A percentile compares a stretch with the other conserved stretches of the same genome.
Conservation (phyloP, 306 rosid genomes). For the Dryas drummondii region DNA sequence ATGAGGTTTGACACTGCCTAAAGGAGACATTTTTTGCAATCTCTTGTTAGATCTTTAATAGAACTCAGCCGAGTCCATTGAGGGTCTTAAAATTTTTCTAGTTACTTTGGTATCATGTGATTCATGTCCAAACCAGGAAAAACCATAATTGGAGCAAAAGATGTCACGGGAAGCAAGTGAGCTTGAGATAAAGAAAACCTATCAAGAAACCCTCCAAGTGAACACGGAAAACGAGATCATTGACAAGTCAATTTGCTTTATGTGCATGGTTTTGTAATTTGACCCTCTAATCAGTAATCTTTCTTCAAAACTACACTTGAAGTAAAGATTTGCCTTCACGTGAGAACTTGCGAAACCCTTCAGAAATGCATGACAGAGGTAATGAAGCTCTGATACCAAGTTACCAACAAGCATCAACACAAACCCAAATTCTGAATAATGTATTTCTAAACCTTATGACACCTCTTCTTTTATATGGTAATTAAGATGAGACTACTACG, state of each 20-base stretch:
- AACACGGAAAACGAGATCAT: no score
- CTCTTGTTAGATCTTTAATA: not conserved
- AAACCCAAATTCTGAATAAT: no score
- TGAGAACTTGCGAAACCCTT: not conserved
- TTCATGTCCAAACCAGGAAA: not conserved
- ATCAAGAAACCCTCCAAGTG: not conserved
- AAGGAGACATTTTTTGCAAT: no score
- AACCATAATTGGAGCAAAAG: not conserved
- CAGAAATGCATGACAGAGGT: not conserved
- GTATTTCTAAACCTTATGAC: no score
- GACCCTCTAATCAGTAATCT: not conserved
- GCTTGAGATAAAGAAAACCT: not conserved
- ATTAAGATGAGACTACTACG: no score
- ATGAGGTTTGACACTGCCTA: no score
- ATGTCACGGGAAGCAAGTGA: not conserved
- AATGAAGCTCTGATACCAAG: no score
- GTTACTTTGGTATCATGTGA: not conserved
- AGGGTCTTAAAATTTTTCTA: not conserved
- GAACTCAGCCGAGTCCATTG: not conserved
- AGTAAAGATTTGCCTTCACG: not conserved
- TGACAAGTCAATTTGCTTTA: no score
- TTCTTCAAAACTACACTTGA: not conserved
- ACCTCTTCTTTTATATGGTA: no score
- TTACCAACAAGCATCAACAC: no score
- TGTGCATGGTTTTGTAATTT: no score